These are phyloP conservation scores for Decorospora gaudefroyi DNA, from an alignment of 2,329 filamentous ascomycete species.

Conservation along the genomic window DNA sequence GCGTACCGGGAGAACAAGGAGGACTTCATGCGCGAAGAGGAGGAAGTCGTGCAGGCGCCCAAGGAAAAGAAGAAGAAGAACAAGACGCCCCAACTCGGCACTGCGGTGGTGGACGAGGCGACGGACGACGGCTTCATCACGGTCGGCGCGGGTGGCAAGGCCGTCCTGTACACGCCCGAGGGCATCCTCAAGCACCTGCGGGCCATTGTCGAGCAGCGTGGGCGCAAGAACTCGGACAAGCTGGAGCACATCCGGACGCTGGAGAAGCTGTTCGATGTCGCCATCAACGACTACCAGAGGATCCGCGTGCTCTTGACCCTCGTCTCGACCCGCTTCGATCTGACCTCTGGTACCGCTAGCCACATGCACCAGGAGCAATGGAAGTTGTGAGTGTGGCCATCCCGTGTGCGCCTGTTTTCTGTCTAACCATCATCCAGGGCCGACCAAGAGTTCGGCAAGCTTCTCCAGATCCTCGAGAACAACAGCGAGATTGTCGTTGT, in stretches of 20 bases:
- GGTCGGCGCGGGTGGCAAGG: conserved; percentile 86
- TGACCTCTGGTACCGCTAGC: conserved; percentile 75
- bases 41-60: conserved; percentile 71
- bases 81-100: conserved; percentile 58
- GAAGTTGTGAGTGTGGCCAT: conserved; percentile 66
- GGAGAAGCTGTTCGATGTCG: conserved; percentile 92
- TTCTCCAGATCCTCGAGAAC: conserved; percentile 78
- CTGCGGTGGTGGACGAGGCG: conserved; percentile 57
- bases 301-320: conserved; percentile 90
- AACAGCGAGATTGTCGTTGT: conserved; percentile 83
- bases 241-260: conserved; percentile 94
- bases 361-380: conserved; percentile 96
- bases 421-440: conserved; percentile 54
- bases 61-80: conserved; percentile 46
- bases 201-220: conserved; percentile 89
- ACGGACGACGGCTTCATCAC: conserved; percentile 88
- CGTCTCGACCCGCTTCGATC: conserved; percentile 91
- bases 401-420: neutral
- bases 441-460: conserved; percentile 78
- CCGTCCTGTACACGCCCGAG: conserved; percentile 90
- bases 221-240: conserved; percentile 98
- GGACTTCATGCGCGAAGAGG: conserved; percentile 81
- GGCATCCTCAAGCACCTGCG: conserved; percentile 97
- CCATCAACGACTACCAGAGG: conserved; percentile 87
- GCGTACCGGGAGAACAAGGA: conserved; percentile 85